These are phyloP conservation scores for Chlorella sp. DNA, from an alignment of 139 green algal genomes.

Conservation along the genomic window DNA sequence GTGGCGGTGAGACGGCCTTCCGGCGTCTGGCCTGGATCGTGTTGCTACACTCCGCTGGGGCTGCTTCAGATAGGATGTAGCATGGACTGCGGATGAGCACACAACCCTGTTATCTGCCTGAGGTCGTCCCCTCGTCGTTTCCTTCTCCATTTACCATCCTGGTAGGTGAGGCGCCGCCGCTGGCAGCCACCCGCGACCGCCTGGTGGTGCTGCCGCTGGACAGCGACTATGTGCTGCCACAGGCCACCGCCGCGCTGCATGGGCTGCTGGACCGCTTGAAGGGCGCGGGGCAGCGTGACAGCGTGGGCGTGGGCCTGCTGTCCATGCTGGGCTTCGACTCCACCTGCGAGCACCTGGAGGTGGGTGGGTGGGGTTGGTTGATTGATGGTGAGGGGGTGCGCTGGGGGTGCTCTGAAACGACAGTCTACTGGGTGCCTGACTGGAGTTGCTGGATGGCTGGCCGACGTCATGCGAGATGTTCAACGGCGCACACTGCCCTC, in stretches of 20 bases:
- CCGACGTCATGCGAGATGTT: too few relatives aligned
- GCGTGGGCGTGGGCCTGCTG: conserved; percentile 67
- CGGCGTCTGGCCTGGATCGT: too few relatives aligned
- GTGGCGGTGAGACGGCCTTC: neutral
- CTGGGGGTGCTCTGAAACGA: too few relatives aligned
- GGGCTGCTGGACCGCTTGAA: conserved; percentile 22
- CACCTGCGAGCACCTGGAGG: conserved; percentile 33
- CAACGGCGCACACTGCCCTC: too few relatives aligned
- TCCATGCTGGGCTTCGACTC: conserved; percentile 74
- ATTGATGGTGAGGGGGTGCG: too few relatives aligned
- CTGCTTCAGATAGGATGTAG: too few relatives aligned
- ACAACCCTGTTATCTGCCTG: too few relatives aligned
- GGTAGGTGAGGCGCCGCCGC: conserved; percentile 6
- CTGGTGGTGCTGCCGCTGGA: conserved; percentile 56
- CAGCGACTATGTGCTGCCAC: conserved; percentile 18
- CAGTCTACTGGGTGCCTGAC: too few relatives aligned
- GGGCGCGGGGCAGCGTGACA: neutral
- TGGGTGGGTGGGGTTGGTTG: neutral
- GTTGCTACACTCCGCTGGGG: too few relatives aligned
- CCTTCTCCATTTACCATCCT: neutral
- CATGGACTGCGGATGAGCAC: too few relatives aligned
- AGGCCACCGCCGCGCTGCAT: conserved; percentile 27
- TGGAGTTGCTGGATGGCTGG: too few relatives aligned
- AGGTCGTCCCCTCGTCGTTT: too few relatives aligned
- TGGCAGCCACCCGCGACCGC: conserved; percentile 3